Evolutionary conservation across 1,284 basidiomycete genomes (phyloP).

Genomic region (Leccinum huronense): DNA sequence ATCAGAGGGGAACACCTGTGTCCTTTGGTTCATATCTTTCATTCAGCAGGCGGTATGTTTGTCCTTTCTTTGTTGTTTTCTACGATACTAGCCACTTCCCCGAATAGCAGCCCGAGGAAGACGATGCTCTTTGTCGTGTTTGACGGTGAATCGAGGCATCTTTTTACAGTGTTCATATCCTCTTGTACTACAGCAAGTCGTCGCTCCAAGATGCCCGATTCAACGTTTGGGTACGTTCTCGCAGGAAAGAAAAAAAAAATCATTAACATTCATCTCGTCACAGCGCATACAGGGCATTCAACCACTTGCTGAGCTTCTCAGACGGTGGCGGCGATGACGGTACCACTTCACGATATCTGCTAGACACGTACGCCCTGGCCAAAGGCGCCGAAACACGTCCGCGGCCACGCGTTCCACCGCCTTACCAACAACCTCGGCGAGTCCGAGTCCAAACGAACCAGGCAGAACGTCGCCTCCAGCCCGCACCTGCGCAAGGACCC

Average conservation of each 20-base stretch:
- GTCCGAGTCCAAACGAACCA: constrained; percentile 3
- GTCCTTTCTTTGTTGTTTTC: too few species aligned
- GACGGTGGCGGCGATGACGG: constrained; percentile 12
- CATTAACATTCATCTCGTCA: not conserved
- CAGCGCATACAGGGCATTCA: constrained; percentile 19
- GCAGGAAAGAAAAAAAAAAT: not conserved
- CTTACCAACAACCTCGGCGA: not conserved
- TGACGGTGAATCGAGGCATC: constrained; percentile 22
- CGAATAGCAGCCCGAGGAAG: constrained; percentile 28
- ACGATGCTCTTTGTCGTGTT: constrained; percentile 27
- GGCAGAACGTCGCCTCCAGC: not conserved
- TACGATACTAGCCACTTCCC: constrained; percentile 16
- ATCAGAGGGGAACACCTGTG: constrained; percentile 62
- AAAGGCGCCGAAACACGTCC: not conserved
- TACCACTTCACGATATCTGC: not conserved
- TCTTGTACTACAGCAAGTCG: constrained; percentile 17
- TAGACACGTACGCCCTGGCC: constrained; percentile 13
- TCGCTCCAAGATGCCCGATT: constrained; percentile 12
- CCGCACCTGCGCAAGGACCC: not conserved
- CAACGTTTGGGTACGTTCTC: constrained; percentile 23
- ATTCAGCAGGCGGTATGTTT: too few species aligned
- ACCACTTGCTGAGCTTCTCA: constrained; percentile 24
- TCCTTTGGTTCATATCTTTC: too few species aligned
- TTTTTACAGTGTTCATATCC: constrained; percentile 24
- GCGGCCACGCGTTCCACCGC: not conserved